Percentiles rank a stretch among this genome's conserved stretches.
phyloP scores from a whole-genome alignment of 768 basidiomycete genomes.

The Hypholoma fasciculare region DNA sequence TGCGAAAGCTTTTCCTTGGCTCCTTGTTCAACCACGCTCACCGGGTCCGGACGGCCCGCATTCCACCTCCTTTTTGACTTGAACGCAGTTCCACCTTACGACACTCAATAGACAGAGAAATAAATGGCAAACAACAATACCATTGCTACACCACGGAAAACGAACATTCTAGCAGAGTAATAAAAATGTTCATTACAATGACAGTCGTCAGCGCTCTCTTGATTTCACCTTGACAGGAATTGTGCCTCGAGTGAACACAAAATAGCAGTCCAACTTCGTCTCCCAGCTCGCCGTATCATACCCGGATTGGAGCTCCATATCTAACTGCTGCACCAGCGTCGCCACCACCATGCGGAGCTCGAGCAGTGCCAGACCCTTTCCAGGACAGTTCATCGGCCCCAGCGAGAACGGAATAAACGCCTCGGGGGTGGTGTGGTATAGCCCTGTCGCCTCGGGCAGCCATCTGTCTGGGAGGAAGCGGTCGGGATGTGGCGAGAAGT shows the following conservation, averaged over 20 bases:
- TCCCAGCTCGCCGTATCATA: constrained; percentile 27
- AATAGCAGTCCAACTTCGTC: constrained; percentile 25
- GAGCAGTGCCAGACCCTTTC: constrained; percentile 35
- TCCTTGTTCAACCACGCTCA: too few species aligned
- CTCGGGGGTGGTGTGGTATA: not conserved
- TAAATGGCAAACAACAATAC: too few species aligned
- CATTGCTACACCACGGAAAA: too few species aligned
- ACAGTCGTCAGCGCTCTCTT: not conserved
- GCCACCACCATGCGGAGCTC: constrained; percentile 33
- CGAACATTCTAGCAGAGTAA: too few species aligned
- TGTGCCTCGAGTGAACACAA: constrained; percentile 16
- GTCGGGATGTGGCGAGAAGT: constrained; percentile 36
- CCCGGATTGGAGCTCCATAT: constrained; percentile 25
- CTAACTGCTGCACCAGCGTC: constrained; percentile 29
- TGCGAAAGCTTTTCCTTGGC: too few species aligned
- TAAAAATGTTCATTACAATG: too few species aligned
- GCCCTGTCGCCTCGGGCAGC: constrained; percentile 17
- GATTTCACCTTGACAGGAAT: constrained; percentile 9
- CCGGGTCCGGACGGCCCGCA: too few species aligned
- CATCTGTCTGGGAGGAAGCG: constrained; percentile 38
- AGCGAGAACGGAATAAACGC: constrained; percentile 40
- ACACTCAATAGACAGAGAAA: too few species aligned
- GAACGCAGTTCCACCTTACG: too few species aligned
- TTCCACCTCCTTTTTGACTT: too few species aligned
- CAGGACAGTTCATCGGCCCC: constrained; percentile 54